Conservation (phyloP, 192 early-diverging fungal species). For the Phycomyces blakesleeanus region DNA sequence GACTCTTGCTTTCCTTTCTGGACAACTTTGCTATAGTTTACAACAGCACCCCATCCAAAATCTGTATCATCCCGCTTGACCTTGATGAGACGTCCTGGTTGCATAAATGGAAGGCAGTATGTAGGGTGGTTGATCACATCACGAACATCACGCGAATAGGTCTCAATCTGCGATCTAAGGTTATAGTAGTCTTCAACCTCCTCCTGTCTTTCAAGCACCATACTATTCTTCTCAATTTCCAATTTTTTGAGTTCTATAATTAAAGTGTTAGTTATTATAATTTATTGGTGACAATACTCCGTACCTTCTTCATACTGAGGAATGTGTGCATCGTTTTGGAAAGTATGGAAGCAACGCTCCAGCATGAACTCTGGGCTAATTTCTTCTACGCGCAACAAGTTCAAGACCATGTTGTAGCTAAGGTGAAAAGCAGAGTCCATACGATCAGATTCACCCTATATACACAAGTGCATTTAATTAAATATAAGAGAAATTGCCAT, state of each 20-base stretch:
- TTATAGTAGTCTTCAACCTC: constrained; percentile 72
- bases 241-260: constrained; percentile 51
- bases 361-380: constrained; percentile 91
- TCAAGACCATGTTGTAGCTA: constrained; percentile 96
- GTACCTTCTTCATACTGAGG: constrained; percentile 71
- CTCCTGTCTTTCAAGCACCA: constrained; percentile 67
- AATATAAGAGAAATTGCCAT: constrained; percentile 22
- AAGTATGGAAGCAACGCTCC: constrained; percentile 87
- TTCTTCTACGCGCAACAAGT: constrained; percentile 91
- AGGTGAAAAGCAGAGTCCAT: constrained; percentile 94
- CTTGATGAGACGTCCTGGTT: constrained; percentile 78
- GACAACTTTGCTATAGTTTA: constrained; percentile 63
- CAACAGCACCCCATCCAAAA: constrained; percentile 92
- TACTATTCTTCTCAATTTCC: constrained; percentile 47
- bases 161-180: constrained; percentile 65
- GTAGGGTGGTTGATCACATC: constrained; percentile 80
- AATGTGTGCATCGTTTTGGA: constrained; percentile 82
- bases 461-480: too few species aligned
- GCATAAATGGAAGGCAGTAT: constrained; percentile 78
- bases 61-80: constrained; percentile 58
- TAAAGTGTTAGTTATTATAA: background rate
- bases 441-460: constrained; percentile 66
- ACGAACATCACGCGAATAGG: constrained; percentile 60
- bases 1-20: constrained; percentile 28
- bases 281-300: background rate